A percentile compares a stretch with the other conserved stretches of the same genome.
Evolutionary conservation across 345 rosid genomes (phyloP).

Genomic region (Populus tremula): DNA sequence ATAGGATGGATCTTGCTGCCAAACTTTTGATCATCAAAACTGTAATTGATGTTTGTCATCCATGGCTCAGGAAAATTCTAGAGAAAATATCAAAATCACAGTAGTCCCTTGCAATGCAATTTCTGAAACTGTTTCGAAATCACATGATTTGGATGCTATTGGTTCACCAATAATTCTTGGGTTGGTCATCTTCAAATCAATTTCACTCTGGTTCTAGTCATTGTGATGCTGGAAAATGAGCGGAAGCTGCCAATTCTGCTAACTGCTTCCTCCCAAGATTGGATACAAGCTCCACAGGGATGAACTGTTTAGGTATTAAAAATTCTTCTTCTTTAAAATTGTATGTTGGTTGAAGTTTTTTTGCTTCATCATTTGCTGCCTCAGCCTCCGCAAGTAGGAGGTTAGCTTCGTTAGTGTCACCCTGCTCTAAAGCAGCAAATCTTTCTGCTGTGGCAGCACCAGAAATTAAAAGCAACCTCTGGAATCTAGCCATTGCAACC

Average conservation of each 20-base stretch:
- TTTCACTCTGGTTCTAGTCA: not conserved
- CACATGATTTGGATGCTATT: not conserved
- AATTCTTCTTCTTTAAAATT: slow-evolving; percentile 57
- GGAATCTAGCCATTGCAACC: slow-evolving; percentile 69
- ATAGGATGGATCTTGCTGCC: not conserved
- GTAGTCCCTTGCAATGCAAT: slow-evolving; percentile 9
- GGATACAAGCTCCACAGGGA: slow-evolving; percentile 76
- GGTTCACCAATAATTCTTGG: not conserved
- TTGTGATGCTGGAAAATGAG: slow-evolving; percentile 25
- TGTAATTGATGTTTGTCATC: not conserved
- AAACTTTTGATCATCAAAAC: slow-evolving; percentile 3
- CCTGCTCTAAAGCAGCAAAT: slow-evolving; percentile 69
- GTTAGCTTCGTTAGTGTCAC: slow-evolving; percentile 70
- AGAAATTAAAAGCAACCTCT: slow-evolving; percentile 55
- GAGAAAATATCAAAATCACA: not conserved
- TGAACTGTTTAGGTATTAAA: slow-evolving; percentile 48
- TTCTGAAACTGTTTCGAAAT: not conserved
- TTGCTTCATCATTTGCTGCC: slow-evolving; percentile 71
- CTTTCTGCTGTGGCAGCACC: slow-evolving; percentile 74
- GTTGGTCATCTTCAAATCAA: not conserved
- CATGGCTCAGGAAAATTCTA: not conserved
- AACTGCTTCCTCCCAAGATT: slow-evolving; percentile 52
- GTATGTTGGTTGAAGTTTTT: slow-evolving; percentile 48
- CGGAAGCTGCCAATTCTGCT: slow-evolving; percentile 55
- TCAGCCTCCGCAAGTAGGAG: slow-evolving; percentile 71